Conservation (phyloP, 129 eudicot species). For the Heracleum sosnowskyi region DNA sequence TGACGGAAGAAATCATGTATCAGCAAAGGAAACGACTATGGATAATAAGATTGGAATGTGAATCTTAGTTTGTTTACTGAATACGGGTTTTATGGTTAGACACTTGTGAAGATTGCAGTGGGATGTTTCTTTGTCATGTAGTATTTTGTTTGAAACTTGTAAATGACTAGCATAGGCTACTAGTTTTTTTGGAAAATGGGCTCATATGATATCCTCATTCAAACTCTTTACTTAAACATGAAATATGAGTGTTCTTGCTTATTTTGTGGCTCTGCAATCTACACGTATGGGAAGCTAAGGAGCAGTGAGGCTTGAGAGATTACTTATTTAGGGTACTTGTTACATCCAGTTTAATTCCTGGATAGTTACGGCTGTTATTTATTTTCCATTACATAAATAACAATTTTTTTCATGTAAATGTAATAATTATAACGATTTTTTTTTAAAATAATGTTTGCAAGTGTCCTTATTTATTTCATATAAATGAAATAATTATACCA, state of each 20-base stretch:
- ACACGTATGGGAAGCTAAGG: not conserved
- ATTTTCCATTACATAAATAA: no score
- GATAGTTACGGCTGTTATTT: no score
- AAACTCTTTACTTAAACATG: not conserved
- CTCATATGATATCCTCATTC: not conserved
- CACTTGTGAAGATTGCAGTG: not conserved
- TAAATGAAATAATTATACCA: no score
- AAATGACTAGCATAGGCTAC: not conserved
- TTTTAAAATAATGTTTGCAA: no score
- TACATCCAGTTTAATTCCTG: no score
- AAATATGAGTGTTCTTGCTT: not conserved
- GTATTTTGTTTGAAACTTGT: not conserved
- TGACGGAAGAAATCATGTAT: not conserved
- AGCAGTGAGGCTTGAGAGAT: no score
- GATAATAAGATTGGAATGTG: not conserved
- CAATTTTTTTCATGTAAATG: no score
- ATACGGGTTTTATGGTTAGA: not conserved
- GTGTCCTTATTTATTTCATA: not conserved
- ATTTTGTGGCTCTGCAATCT: not conserved
- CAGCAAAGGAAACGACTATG: slow-evolving; percentile 1
- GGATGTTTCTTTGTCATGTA: not conserved
- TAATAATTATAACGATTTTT: no score
- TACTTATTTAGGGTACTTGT: no score
- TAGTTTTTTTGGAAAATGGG: not conserved
- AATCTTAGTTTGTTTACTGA: not conserved